Evolutionary conservation across 306 rosid species (phyloP), one percentile per base, ranked within the genome.

Genomic region (Gynostemma pentaphyllum): DNA sequence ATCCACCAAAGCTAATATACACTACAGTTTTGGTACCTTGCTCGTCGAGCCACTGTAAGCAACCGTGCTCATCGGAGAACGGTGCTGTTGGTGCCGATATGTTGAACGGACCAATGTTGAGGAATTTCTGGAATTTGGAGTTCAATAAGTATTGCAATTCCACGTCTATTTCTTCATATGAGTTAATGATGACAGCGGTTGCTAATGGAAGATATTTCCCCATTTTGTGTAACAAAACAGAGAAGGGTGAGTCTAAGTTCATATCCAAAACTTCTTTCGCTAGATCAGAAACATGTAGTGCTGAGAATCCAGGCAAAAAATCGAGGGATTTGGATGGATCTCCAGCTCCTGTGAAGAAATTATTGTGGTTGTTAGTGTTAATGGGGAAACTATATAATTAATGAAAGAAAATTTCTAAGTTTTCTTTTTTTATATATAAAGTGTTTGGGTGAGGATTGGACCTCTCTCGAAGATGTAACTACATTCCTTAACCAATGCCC

Each of bases 31-130:
- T 62, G 4, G 72, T 49, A 7, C 73, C 15, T 0, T 79, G 86
- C 46, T 55, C 24, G 70, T 70, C 63, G 45, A 88, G 45, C 96
- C 96, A 88, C 16, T 76, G 37, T 61, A 88, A 12, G 47, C 88
- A 85, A 0, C 72, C 79, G 0, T 70, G 48, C 0, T 70, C 77
- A 22, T 85, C 88, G 0, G 69, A 19, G n/a, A 23, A 4, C 11
- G 30, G 9, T 4, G 56, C 45, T 15, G 72, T 78, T 3, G 74
- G 79, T 0, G 71, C 46, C 29, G 82, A 48, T 16, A 83, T 55
- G n/a, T 16, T 69, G 63, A 88, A 72, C 15, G 96, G 95, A 65
- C 96, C 96, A 16, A 91, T 49, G 12, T 83, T 70, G 4, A 91
- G 73, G 4, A 82, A 45, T 50, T 45, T 44, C 0, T 29, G 34